phyloP scores from a whole-genome alignment of 2,329 filamentous ascomycete species.

The Phialocephala sp. region DNA sequence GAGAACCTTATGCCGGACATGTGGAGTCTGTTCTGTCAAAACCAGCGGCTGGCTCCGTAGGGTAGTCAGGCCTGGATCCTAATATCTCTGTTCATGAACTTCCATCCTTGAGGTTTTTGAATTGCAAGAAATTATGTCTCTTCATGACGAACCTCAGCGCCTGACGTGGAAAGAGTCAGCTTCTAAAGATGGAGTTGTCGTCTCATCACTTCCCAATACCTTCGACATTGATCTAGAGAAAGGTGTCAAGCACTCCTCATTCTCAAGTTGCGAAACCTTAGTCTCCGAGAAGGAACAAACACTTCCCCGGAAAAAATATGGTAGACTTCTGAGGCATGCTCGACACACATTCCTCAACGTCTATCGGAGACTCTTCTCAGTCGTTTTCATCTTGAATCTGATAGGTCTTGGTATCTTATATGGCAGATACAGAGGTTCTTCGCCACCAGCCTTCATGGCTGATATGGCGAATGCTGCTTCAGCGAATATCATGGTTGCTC shows the following conservation, averaged over 20 bases:
- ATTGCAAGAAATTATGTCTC: not conserved
- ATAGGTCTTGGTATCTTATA: conserved; percentile 48
- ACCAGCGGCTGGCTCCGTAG: too few relatives aligned
- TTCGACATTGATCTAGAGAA: conserved; percentile 7
- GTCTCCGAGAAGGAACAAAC: conserved; percentile 11
- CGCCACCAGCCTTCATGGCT: conserved; percentile 15
- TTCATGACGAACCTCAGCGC: not conserved
- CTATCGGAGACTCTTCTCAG: conserved; percentile 62
- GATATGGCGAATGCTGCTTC: conserved; percentile 31
- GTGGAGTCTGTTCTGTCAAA: too few relatives aligned
- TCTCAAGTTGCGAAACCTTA: not conserved
- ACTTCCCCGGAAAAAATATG: conserved; percentile 28
- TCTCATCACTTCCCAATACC: not conserved
- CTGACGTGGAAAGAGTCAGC: not conserved
- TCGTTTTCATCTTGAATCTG: conserved; percentile 58
- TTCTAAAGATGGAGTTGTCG: not conserved
- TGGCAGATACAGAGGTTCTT: conserved; percentile 12
- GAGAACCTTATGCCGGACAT: too few relatives aligned
- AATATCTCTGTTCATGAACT: too few relatives aligned
- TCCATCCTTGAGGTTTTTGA: not conserved
- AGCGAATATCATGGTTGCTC: conserved; percentile 54
- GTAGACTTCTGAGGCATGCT: conserved; percentile 27
- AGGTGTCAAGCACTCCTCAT: not conserved
- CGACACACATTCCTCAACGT: conserved; percentile 52
- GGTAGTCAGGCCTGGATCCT: too few relatives aligned